These are phyloP conservation scores for Dactylis glomerata DNA, from an alignment of 176 grass and related monocot genomes.

Conservation along the genomic window DNA sequence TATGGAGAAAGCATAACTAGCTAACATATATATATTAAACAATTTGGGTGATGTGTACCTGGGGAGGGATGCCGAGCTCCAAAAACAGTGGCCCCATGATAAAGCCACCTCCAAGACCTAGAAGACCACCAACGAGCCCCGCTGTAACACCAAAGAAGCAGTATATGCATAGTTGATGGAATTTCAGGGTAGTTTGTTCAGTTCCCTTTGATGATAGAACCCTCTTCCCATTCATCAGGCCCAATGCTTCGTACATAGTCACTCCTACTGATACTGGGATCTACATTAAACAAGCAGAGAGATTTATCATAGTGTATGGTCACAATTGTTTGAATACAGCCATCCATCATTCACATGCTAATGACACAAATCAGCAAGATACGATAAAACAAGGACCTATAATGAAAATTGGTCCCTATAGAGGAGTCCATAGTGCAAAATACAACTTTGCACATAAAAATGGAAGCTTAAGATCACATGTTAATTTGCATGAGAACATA, in stretches of 20 bases:
- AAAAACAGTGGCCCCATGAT: conserved; percentile 93
- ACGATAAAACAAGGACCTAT: background rate
- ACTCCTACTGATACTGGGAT: conserved; percentile 73
- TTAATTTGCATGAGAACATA: background rate
- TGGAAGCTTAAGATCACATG: background rate
- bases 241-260: conserved; percentile 73
- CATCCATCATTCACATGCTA: conserved; percentile 17
- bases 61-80: conserved; percentile 88
- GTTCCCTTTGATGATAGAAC: conserved; percentile 60
- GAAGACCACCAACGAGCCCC: conserved; percentile 80
- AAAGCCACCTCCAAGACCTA: conserved; percentile 90
- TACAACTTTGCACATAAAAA: background rate
- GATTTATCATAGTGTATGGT: conserved; percentile 13
- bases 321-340: background rate
- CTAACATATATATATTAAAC: background rate
- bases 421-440: background rate
- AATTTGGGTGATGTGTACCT: conserved; percentile 38
- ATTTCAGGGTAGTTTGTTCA: conserved; percentile 46
- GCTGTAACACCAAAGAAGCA: conserved; percentile 53
- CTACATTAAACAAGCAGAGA: conserved; percentile 34
- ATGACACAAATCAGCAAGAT: background rate
- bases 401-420: background rate
- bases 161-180: conserved; percentile 62
- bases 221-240: conserved; percentile 71
- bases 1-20: conserved; percentile 3